These are phyloP conservation scores for Cucumis melo DNA, from an alignment of 306 rosid species.

Conservation along the genomic window DNA sequence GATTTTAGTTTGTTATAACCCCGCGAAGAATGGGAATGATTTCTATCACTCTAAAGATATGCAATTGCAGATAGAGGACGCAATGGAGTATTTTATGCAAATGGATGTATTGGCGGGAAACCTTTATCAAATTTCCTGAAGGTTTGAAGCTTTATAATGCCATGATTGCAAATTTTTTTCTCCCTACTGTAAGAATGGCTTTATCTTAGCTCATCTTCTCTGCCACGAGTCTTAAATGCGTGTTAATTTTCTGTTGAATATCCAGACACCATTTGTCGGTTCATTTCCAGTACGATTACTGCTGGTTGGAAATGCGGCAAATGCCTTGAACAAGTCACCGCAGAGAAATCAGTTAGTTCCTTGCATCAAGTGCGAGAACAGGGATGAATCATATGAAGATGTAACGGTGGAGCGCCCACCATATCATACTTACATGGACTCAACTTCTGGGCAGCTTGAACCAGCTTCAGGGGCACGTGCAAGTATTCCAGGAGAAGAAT, in stretches of 20 bases:
- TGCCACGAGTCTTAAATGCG: constrained; percentile 9
- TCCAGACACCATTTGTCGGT: constrained; percentile 46
- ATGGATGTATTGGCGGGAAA: constrained; percentile 24
- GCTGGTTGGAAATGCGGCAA: constrained; percentile 40
- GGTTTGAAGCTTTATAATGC: constrained; percentile 21
- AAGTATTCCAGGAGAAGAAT: constrained; percentile 75
- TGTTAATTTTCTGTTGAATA: constrained; percentile 9
- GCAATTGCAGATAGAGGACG: constrained; percentile 26
- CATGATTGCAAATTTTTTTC: background rate
- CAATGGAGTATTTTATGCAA: constrained; percentile 26
- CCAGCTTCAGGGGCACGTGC: constrained; percentile 99
- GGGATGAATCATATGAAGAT: constrained; percentile 35
- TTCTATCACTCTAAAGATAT: background rate
- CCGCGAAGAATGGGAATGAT: background rate
- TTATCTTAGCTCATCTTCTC: background rate
- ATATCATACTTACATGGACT: constrained; percentile 64
- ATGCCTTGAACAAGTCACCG: constrained; percentile 24
- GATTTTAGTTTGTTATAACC: background rate
- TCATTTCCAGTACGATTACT: constrained; percentile 40
- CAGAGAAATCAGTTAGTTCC: constrained; percentile 26
- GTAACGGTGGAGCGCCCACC: constrained; percentile 75
- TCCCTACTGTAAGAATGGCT: background rate
- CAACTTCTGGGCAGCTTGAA: constrained; percentile 88
- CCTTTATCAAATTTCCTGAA: constrained; percentile 37
- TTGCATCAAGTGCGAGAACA: constrained; percentile 61